Base-by-base conservation (phyloP, 306 rosid species). In the Gleditsia sinensis region DNA sequence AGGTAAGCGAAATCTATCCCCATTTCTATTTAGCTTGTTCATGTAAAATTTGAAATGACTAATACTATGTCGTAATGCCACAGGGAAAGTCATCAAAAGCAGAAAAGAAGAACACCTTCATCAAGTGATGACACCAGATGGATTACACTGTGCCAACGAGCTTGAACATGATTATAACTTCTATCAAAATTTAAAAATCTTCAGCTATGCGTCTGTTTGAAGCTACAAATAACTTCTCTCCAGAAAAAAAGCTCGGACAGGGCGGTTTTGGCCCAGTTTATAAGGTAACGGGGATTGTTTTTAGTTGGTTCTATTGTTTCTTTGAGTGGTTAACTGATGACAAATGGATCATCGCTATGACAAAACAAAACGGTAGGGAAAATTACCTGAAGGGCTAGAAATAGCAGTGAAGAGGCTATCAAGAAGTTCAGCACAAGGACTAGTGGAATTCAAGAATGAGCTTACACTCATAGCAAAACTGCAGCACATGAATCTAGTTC, bases 191-290 rank as follows among this genome's bases (percentile, higher is more conserved):
- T 74, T 74, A 36, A 68, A 40, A 39, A 39, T 43, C 9, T 80
- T 74, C 53, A 68, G 40, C 51, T 80, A 40, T 42, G 16, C 42
- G 32, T 74, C 50, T 16, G 27, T 80, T 28, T 62, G 21, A 28
- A 6, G 87, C 85, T 4, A 83, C 82, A 2, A 34, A 74, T 10
- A 58, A 43, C 2, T 81, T 84, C 37, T 81, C 79, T 7, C 34
- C 3, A 0, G 19, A 58, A 1, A 69, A 77, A 28, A 80, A 45
- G 36, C 7, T 83, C 16, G 85, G 87, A 12, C 21, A 58, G 32
- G 83, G 83, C 30, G 78, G 83, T 27, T 77, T 81, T 69, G 81
- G 83, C 3, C 73, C 24, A 2, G 81, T 74, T 49, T 84, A 57
- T 71, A 73, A 80, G 78, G 83, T 74, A 43, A 39, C 20, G 12